Conservation (phyloP, 139 green algal genomes). For the Astrephomene gubernaculifera region DNA sequence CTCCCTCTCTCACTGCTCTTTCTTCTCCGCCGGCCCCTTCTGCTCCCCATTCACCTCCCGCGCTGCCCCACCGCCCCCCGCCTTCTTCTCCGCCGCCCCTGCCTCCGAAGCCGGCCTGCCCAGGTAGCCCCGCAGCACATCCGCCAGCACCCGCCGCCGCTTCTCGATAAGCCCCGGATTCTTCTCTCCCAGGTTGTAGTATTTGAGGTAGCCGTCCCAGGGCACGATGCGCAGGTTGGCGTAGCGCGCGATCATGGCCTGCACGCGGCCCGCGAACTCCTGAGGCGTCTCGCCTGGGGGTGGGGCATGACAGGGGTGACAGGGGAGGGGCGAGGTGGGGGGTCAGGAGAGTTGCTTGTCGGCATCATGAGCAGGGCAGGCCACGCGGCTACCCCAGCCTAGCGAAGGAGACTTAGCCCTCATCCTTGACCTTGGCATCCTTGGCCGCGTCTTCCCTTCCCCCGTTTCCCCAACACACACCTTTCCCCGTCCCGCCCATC, state of each 20-base stretch:
- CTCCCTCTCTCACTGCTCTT: not conserved
- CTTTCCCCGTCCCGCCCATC: no score
- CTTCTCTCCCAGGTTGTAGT: conserved; percentile 94
- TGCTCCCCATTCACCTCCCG: not conserved
- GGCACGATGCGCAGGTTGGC: conserved; percentile 85
- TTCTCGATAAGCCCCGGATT: conserved; percentile 58
- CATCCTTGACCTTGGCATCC: no score
- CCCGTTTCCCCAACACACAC: no score
- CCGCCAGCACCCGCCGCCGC: conserved; percentile 36
- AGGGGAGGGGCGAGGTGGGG: no score
- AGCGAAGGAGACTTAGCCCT: no score
- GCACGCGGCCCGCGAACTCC: conserved; percentile 91
- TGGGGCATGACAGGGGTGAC: no score
- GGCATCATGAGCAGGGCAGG: no score
- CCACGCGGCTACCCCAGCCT: no score
- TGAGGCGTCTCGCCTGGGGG: conserved; percentile 73
- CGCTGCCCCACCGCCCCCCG: no score
- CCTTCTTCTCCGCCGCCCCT: conserved; percentile 5
- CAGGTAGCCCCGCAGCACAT: conserved; percentile 43
- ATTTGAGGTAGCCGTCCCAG: conserved; percentile 98
- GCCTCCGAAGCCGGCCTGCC: conserved; percentile 5
- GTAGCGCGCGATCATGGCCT: conserved; percentile 84
- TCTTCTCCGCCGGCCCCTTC: not conserved
- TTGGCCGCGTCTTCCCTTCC: no score
- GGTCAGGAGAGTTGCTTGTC: no score